Evolutionary conservation across 768 basidiomycete species (phyloP), one percentile per base, ranked within the genome.

Genomic region (Hemileccinum rubropunctum): DNA sequence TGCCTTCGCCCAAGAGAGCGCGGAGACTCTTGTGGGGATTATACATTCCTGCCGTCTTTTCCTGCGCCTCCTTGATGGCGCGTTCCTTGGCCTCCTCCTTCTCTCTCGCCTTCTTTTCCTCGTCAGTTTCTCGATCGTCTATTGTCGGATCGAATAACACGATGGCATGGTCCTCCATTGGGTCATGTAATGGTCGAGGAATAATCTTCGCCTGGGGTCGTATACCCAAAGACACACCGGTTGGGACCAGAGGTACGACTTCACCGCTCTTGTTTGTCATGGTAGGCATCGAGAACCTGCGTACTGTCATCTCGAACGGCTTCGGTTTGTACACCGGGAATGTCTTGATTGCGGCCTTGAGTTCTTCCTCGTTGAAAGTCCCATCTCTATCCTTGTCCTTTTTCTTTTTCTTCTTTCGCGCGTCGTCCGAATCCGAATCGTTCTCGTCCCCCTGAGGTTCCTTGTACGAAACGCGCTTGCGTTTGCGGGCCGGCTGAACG

Each of bases 121-220:
- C 88, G 61, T 92, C 89, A 0, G 92, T 92, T 67, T 95, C 93
- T 56, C 87, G 74, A 62, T 90, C 87, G 63, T 99, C 94, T 41
- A 95, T 84, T 0, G 97, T 98, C 1, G 97, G 97, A 61, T 98
- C 97, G 64, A 91, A 99, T 13, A 98, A 71, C 3, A 99, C 95
- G 52, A 99, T 97, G 1, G 95, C 94, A 68, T 98, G 95, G 59
- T 98, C 94, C 43, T 89, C 84, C 90, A 99, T 95, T 1, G 95
- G 97, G 65, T 99, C 93, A 60, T 95, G 88, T n/a, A 98, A 73
- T 6, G 97, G 97, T 18, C 95, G 79, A 15, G 97, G 97, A 42
- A 88, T 79, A 51, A 97, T 71, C 58, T 81, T 88, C 0, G 86
- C 77, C 49, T 82, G 84, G 0, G 91, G 87, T 12, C 94, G 82